Evolutionary conservation across 345 rosid species (phyloP).

Genomic region (Syzygium aromaticum): DNA sequence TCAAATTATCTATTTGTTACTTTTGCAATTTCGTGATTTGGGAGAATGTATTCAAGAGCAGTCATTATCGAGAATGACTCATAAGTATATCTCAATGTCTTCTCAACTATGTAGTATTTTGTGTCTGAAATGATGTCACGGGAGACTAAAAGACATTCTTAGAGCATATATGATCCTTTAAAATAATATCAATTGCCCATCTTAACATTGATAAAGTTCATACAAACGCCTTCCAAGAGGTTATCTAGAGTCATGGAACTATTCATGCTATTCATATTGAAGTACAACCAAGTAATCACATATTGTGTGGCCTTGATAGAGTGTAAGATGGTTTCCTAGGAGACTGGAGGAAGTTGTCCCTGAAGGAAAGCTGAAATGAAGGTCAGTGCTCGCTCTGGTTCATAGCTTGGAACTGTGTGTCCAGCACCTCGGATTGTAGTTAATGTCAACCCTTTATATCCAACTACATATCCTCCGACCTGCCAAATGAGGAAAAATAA

Average conservation of each 20-base stretch:
- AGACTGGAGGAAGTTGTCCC: slow-evolving; percentile 22
- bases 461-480: slow-evolving; percentile 48
- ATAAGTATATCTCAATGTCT: too few species aligned
- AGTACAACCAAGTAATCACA: not conserved
- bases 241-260: not conserved
- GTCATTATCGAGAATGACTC: too few species aligned
- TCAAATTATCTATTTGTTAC: too few species aligned
- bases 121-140: too few species aligned
- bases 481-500: not conserved
- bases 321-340: not conserved
- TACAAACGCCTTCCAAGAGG: not conserved
- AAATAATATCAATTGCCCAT: not conserved
- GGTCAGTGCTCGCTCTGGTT: slow-evolving; percentile 31
- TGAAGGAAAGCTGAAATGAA: slow-evolving; percentile 35
- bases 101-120: too few species aligned
- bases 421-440: slow-evolving; percentile 37
- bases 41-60: too few species aligned
- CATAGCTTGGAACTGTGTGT: slow-evolving; percentile 39
- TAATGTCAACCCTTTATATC: slow-evolving; percentile 23
- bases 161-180: not conserved
- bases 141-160: too few species aligned
- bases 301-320: not conserved
- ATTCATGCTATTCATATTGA: too few species aligned
- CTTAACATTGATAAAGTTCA: not conserved
- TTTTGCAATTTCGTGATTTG: too few species aligned